Conservation (phyloP, 2,329 filamentous ascomycete species). For the Penicillium sp. region DNA sequence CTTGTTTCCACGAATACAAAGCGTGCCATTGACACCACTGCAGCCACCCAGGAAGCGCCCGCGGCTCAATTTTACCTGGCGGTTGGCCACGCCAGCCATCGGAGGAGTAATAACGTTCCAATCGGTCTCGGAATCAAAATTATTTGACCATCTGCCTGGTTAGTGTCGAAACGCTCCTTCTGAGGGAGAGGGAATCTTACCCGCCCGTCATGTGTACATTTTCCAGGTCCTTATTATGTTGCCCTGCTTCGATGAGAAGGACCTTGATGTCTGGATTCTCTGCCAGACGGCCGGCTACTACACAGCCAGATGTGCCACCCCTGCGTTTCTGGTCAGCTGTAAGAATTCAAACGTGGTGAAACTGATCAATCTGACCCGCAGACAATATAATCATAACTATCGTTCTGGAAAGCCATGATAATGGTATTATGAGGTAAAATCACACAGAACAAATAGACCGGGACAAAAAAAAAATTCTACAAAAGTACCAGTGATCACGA, state of each 20-base stretch:
- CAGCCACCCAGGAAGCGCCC: slow-evolving; percentile 50
- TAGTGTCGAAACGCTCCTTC: slow-evolving; percentile 48
- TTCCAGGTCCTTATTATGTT: slow-evolving; percentile 49
- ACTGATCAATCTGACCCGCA: slow-evolving; percentile 30
- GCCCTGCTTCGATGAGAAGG: slow-evolving; percentile 54
- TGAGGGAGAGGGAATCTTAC: slow-evolving; percentile 25
- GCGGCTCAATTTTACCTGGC: slow-evolving; percentile 48
- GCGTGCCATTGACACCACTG: slow-evolving; percentile 50
- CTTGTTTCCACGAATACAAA: slow-evolving; percentile 48
- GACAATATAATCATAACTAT: slow-evolving; percentile 35
- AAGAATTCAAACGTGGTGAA: not conserved
- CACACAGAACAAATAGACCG: not conserved
- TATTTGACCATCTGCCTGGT: slow-evolving; percentile 47
- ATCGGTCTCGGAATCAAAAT: slow-evolving; percentile 48
- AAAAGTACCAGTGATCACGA: not conserved
- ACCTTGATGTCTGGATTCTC: slow-evolving; percentile 49
- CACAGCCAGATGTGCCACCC: slow-evolving; percentile 55
- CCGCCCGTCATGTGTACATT: slow-evolving; percentile 53
- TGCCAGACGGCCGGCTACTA: slow-evolving; percentile 53
- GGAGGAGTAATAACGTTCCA: slow-evolving; percentile 51
- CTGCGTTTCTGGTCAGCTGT: slow-evolving; percentile 26
- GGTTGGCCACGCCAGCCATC: slow-evolving; percentile 45
- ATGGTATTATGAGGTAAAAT: slow-evolving; percentile 9
- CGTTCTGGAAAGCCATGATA: slow-evolving; percentile 17
- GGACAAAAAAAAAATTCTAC: not conserved